These are phyloP conservation scores for Leishmania martiniquensis DNA, from an alignment of 208 protist species.

Conservation along the genomic window DNA sequence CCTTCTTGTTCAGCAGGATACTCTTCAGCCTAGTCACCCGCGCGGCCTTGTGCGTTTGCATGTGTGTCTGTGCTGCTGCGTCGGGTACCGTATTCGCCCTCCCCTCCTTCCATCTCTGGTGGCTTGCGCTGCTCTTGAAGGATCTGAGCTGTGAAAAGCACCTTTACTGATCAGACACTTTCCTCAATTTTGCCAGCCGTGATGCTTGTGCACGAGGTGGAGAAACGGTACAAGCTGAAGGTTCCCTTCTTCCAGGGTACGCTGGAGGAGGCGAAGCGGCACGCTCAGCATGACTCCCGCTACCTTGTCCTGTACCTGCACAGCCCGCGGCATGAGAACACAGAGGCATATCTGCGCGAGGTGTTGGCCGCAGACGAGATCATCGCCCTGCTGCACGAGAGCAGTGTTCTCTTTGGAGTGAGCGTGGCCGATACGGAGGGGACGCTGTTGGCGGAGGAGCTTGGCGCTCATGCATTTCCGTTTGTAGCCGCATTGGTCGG, in stretches of 20 bases:
- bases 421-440: slow-evolving; percentile 59
- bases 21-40: not conserved
- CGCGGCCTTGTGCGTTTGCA: not conserved
- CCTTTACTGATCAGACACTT: not conserved
- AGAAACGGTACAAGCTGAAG: slow-evolving; percentile 42
- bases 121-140: not conserved
- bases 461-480: slow-evolving; percentile 66
- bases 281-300: slow-evolving; percentile 40
- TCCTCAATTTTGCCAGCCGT: not conserved
- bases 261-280: slow-evolving; percentile 58
- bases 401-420: slow-evolving; percentile 60
- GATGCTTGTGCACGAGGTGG: slow-evolving; percentile 39
- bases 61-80: not conserved
- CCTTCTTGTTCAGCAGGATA: not conserved
- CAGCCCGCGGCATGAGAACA: slow-evolving; percentile 77
- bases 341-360: slow-evolving; percentile 52
- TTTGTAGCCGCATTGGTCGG: slow-evolving; percentile 66
- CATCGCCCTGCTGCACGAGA: slow-evolving; percentile 44
- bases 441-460: slow-evolving; percentile 44
- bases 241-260: slow-evolving; percentile 64
- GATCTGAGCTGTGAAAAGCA: not conserved
- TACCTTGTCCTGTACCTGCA: slow-evolving; percentile 87
- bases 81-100: not conserved
- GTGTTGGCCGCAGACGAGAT: slow-evolving; percentile 56
- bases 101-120: not conserved